phyloP scores from a whole-genome alignment of 140 eudicot genomes.

The Stevia rebaudiana region DNA sequence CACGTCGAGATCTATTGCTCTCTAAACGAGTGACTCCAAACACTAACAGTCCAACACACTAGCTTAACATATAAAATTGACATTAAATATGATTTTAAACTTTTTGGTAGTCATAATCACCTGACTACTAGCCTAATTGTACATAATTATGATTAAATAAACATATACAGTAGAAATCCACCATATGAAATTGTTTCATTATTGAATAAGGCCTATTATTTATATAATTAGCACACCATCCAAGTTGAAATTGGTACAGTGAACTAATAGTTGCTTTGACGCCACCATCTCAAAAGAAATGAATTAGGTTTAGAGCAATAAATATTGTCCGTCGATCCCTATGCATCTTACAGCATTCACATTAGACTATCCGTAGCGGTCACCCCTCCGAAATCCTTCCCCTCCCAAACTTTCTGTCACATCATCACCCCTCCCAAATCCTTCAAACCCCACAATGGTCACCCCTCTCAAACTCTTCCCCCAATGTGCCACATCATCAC shows the following conservation, averaged over 20 bases:
- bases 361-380: too few species aligned
- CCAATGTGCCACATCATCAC: too few species aligned
- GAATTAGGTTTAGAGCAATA: slow-evolving; percentile 20
- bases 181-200: slow-evolving; percentile 12
- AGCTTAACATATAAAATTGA: too few species aligned
- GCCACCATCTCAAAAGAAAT: slow-evolving; percentile 29
- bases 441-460: too few species aligned
- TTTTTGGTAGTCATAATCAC: slow-evolving; percentile 15
- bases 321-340: slow-evolving; percentile 5
- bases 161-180: slow-evolving; percentile 3
- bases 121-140: not conserved
- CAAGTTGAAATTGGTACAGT: slow-evolving; percentile 31
- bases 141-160: slow-evolving; percentile 12
- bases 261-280: slow-evolving; percentile 21
- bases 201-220: slow-evolving; percentile 1
- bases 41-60: too few species aligned
- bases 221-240: slow-evolving; percentile 12
- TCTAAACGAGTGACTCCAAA: too few species aligned
- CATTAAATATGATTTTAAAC: not conserved
- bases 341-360: not conserved
- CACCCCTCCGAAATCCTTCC: too few species aligned
- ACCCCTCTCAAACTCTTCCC: too few species aligned
- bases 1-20: too few species aligned
- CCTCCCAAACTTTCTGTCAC: too few species aligned
- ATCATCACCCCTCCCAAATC: too few species aligned